These are phyloP conservation scores for Xylaria sp. DNA, from an alignment of 2,329 filamentous ascomycete genomes.

Conservation along the genomic window DNA sequence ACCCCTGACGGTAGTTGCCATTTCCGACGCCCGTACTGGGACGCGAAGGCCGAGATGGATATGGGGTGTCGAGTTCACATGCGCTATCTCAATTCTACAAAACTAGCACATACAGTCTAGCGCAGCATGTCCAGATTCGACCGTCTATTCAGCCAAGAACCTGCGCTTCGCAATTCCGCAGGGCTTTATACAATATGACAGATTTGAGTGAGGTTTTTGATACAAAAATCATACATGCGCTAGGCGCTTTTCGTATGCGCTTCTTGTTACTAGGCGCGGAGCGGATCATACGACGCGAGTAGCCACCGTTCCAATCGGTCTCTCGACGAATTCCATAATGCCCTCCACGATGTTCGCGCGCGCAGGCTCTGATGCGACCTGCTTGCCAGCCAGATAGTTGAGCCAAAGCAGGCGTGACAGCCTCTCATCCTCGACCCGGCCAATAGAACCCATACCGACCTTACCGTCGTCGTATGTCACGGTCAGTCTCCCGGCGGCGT, in stretches of 20 bases:
- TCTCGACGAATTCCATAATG: constrained; percentile 83
- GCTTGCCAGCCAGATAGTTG: constrained; percentile 85
- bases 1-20: no score
- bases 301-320: constrained; percentile 86
- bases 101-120: no score
- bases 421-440: constrained; percentile 77
- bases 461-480: constrained; percentile 68
- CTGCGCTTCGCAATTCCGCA: neutral
- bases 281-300: constrained; percentile 66
- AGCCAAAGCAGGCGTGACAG: constrained; percentile 85
- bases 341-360: constrained; percentile 84
- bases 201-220: constrained; percentile 21
- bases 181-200: neutral
- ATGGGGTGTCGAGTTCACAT: no score
- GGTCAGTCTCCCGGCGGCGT: constrained; percentile 67
- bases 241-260: constrained; percentile 7
- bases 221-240: constrained; percentile 24
- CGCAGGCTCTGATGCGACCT: constrained; percentile 83
- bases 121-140: neutral
- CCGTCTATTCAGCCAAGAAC: neutral
- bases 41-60: no score
- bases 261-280: neutral
- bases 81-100: no score
- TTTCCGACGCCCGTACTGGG: no score
- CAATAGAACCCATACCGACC: constrained; percentile 62